A percentile compares a stretch with the other conserved stretches of the same genome.
phyloP scores from a whole-genome alignment of 2,329 filamentous ascomycete genomes.

The Acephala macrosclerotiorum region DNA sequence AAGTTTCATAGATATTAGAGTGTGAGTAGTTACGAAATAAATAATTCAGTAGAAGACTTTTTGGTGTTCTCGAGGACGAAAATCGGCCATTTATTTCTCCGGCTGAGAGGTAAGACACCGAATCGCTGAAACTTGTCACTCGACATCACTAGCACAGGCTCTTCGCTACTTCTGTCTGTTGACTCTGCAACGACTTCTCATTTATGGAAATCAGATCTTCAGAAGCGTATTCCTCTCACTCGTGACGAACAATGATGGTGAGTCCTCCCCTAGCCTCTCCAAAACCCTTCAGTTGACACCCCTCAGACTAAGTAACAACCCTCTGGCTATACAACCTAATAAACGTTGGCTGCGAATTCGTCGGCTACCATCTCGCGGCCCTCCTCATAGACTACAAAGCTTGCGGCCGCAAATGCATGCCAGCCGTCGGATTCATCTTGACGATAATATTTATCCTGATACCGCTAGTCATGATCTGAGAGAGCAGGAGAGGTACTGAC shows the following conservation, averaged over 20 bases:
- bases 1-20: too few relatives aligned
- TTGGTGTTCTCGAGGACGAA: too few relatives aligned
- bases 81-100: too few relatives aligned
- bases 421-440: constrained; percentile 83
- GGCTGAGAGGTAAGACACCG: too few relatives aligned
- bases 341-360: constrained; percentile 85
- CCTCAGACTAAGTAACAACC: constrained; percentile 71
- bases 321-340: constrained; percentile 92
- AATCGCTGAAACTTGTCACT: constrained; percentile 80
- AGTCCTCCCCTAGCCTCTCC: constrained; percentile 67
- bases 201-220: constrained; percentile 99
- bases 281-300: constrained; percentile 80
- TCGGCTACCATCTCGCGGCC: constrained; percentile 86
- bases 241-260: background rate
- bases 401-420: constrained; percentile 95
- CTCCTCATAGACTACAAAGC: constrained; percentile 59
- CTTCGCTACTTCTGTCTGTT: constrained; percentile 83
- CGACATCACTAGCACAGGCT: constrained; percentile 85
- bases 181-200: constrained; percentile 98
- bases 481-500: constrained; percentile 94
- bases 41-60: too few relatives aligned
- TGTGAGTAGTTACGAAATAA: too few relatives aligned
- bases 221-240: constrained; percentile 54
- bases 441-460: constrained; percentile 89
- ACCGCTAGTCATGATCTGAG: constrained; percentile 95